Evolutionary conservation across 2,329 filamentous ascomycete species (phyloP).

Genomic region (Exophiala calicioides): DNA sequence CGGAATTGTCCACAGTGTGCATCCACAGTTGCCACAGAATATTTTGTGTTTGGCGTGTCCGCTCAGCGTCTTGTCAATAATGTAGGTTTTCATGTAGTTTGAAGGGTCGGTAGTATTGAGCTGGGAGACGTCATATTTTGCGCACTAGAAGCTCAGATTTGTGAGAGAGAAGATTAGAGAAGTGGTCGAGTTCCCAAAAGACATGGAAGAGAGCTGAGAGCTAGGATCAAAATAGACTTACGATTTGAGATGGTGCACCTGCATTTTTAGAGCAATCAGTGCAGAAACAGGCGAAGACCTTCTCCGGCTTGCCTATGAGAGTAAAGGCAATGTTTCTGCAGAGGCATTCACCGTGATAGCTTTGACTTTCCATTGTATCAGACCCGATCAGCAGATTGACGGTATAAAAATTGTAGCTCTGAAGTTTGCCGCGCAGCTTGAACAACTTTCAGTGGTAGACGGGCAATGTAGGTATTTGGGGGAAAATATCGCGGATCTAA

Average conservation of each 20-base stretch:
- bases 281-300: neutral
- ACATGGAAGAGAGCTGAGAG: neutral
- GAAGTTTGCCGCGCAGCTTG: too few relatives aligned
- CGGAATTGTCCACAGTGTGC: slow-evolving; percentile 19
- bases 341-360: slow-evolving; percentile 6
- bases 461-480: too few relatives aligned
- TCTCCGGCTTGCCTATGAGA: neutral
- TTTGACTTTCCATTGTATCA: too few relatives aligned
- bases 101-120: neutral
- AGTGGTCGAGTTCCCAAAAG: neutral
- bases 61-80: slow-evolving; percentile 1
- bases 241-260: neutral
- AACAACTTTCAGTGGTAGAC: too few relatives aligned
- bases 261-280: slow-evolving; percentile 6
- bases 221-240: too few relatives aligned
- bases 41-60: slow-evolving; percentile 3
- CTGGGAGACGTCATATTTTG: neutral
- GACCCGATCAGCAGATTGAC: too few relatives aligned
- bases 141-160: neutral
- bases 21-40: slow-evolving; percentile 7
- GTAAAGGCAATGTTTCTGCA: neutral
- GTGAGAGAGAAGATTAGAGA: too few relatives aligned
- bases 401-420: too few relatives aligned
- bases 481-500: too few relatives aligned
- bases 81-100: neutral